Evolutionary conservation across 2,329 filamentous ascomycete genomes (phyloP), one percentile per base, ranked within the genome.

Genomic region (Colletotrichum sidae): DNA sequence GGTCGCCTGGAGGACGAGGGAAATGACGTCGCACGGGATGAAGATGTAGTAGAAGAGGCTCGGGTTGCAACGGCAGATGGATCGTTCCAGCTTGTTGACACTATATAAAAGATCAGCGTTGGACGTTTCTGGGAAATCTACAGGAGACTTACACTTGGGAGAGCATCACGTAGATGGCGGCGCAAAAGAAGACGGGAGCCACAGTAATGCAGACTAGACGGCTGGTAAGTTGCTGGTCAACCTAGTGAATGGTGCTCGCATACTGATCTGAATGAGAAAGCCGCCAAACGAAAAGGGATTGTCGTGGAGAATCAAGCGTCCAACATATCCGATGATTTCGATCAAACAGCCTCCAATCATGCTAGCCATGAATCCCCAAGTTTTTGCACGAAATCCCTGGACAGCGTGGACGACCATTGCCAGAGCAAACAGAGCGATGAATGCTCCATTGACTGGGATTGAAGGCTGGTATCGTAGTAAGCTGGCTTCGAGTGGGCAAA

Each of bases 251-350:
- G 5, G 35, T 0, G 4, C 34, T 2, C 15, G 77, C 71, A 47
- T 72, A 79, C 74, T 73, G 68, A 90, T 89, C 73, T 91, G 87
- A 2, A 90, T 81, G 70, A 90, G 80, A 70, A 92, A 92, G 0
- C 83, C 86, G 1, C 73, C 71, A 72, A 89, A 83, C 8, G 71
- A 77, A 69, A 87, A 91, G 0, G 87, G 86, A 62, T 90, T 86
- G 13, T 81, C 71, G 60, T 86, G 80, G 58, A 88, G 74, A 55
- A 88, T 74, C 13, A 90, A 77, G 6, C 89, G 82, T 0, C 87
- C 89, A 0, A 79, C 77, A 59, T 92, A 92, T 7, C 89, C 89
- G 13, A 89, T 71, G 9, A 90, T 83, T 71, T 89, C 88, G 50
- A 82, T 77, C 0, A 83, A 49, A 65, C 83, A 87, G 7, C 89